Evolutionary conservation across 108 stramenopile species (phyloP), one percentile per base, ranked within the genome.

Genomic region (Cyclotella baltica): DNA sequence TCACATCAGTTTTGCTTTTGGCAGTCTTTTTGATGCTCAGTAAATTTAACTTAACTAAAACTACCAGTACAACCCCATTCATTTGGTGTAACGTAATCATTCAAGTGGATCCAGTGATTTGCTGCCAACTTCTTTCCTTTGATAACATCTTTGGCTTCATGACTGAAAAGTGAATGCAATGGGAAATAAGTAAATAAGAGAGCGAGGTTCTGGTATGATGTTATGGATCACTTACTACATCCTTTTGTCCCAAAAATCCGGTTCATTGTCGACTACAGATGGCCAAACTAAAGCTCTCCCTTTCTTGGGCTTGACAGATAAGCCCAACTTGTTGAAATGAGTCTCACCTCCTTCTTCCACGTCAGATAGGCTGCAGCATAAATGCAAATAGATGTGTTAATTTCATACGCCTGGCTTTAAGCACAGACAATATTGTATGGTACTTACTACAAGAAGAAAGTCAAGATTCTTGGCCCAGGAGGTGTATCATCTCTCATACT

Each of bases 401-500:
- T n/a, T n/a, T n/a, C n/a, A n/a, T n/a, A n/a, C n/a, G n/a, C n/a
- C n/a, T n/a, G n/a, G n/a, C n/a, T n/a, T n/a, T n/a, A n/a, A n/a
- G n/a, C n/a, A n/a, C n/a, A n/a, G n/a, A n/a, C n/a, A n/a, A n/a
- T n/a, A n/a, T n/a, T n/a, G n/a, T n/a, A n/a, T n/a, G n/a, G n/a
- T n/a, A n/a, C n/a, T n/a, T n/a, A n/a, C n/a, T 95, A 95, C 62
- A 96, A 81, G 70, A 92, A 96, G 78, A 96, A 96, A 34, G 95
- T 96, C 58, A 92, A 64, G 22, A 93, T 93, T n/a, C 95, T 81
- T 47, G 90, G 91, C 27, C 95, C 95, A 38, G 88, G 56, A 16
- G 87, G 81, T 25, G 77, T 76, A 16, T 76, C 68, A 62, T 90
- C 89, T 30, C 87, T 78, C 27, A 22, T 11, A 18, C 72, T 80